Conservation (phyloP, 768 basidiomycete genomes). For the Roridomyces roridus region DNA sequence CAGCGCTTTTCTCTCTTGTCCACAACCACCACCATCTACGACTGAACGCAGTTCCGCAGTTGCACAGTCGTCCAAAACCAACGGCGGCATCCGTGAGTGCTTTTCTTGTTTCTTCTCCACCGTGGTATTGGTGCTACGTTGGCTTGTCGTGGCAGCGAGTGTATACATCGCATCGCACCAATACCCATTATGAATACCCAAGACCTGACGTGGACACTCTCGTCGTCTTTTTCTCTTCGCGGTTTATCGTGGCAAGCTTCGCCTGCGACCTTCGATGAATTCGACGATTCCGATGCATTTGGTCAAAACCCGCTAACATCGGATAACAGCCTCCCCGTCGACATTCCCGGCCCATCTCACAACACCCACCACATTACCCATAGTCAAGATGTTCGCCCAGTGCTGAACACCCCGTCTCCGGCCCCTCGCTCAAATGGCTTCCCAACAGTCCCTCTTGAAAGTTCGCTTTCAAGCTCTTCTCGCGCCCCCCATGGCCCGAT, state of each 20-base stretch:
- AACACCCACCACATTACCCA: constrained; percentile 36
- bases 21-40: no score
- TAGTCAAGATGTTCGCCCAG: constrained; percentile 53
- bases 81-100: constrained; percentile 42
- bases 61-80: neutral
- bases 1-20: no score
- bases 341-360: constrained; percentile 57
- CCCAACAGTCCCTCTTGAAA: constrained; percentile 51
- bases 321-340: constrained; percentile 62
- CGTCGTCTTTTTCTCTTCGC: constrained; percentile 23
- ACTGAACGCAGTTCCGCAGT: neutral
- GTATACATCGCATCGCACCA: neutral
- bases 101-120: constrained; percentile 23
- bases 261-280: constrained; percentile 17
- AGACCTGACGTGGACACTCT: constrained; percentile 26
- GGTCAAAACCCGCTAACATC: constrained; percentile 56
- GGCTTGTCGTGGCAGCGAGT: constrained; percentile 25
- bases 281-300: constrained; percentile 32
- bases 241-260: constrained; percentile 17
- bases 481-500: constrained; percentile 62
- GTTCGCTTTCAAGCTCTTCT: constrained; percentile 59
- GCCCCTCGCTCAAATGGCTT: constrained; percentile 47
- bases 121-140: constrained; percentile 21
- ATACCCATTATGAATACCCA: constrained; percentile 16
- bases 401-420: constrained; percentile 56